A percentile compares a stretch with the other conserved stretches of the same genome.
phyloP scores from a whole-genome alignment of 148 eudicot species.

The Chenopodium formosanum region DNA sequence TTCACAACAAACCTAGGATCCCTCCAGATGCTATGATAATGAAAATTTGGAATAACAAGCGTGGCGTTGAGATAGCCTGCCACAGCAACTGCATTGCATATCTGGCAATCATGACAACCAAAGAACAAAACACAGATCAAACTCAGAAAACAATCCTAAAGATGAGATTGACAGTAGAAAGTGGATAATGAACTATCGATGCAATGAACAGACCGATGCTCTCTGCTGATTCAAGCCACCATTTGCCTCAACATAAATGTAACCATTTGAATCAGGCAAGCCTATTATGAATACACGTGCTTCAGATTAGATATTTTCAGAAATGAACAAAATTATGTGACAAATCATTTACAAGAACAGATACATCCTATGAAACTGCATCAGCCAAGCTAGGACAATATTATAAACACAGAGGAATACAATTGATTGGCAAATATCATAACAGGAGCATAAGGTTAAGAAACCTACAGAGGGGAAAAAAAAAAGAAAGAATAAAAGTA shows the following conservation, averaged over 20 bases:
- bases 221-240: conserved; percentile 99
- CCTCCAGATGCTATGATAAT: conserved; percentile 98
- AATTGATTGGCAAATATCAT: neutral
- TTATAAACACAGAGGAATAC: neutral
- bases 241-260: conserved; percentile 89
- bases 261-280: conserved; percentile 87
- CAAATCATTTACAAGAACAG: neutral
- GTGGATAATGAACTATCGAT: conserved; percentile 11
- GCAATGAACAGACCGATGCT: conserved; percentile 57
- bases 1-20: conserved; percentile 73
- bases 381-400: neutral
- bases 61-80: conserved; percentile 99
- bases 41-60: conserved; percentile 90
- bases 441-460: no score
- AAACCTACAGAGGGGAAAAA: no score
- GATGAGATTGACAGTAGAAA: neutral
- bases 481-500: no score
- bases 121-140: conserved; percentile 14
- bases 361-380: neutral
- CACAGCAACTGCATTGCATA: conserved; percentile 99
- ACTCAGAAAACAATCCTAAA: neutral
- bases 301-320: conserved; percentile 16
- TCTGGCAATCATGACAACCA: conserved; percentile 43
- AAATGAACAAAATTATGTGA: neutral
- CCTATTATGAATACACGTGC: conserved; percentile 28